A percentile compares a stretch with the other conserved stretches of the same genome.
Conservation (phyloP, 2,329 filamentous ascomycete genomes). For the Exophiala alcalophila region DNA sequence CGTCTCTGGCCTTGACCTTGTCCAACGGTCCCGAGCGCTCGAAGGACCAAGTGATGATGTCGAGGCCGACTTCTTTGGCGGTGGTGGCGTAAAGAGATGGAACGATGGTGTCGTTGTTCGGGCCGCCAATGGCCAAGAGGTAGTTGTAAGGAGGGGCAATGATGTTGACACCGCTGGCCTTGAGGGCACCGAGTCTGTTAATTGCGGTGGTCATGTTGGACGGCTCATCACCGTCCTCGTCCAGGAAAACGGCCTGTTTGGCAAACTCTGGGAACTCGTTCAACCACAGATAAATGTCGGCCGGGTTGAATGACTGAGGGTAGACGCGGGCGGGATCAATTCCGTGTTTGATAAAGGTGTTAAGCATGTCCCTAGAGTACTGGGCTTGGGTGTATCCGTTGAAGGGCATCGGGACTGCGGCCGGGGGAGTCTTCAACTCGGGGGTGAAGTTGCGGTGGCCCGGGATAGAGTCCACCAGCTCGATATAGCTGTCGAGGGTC, state of each 20-base stretch:
- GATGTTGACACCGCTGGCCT: conserved; percentile 58
- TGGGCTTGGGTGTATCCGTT: conserved; percentile 61
- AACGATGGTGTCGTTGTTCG: conserved; percentile 52
- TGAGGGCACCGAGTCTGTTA: conserved; percentile 55
- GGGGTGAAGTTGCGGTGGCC: conserved; percentile 58
- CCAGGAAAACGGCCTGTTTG: conserved; percentile 62
- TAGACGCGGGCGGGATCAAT: conserved; percentile 57
- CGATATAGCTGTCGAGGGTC: conserved; percentile 61
- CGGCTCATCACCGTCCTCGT: conserved; percentile 57
- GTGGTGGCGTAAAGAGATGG: conserved; percentile 61
- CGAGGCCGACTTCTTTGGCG: conserved; percentile 60
- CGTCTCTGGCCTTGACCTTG: conserved; percentile 48
- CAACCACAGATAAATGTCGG: conserved; percentile 66
- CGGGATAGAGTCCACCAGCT: conserved; percentile 56
- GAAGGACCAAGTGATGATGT: conserved; percentile 67
- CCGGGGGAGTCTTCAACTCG: conserved; percentile 63
- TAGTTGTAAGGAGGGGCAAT: conserved; percentile 63
- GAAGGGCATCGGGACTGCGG: conserved; percentile 67
- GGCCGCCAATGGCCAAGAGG: conserved; percentile 52
- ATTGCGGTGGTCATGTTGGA: conserved; percentile 55
- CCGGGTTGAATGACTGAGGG: conserved; percentile 64
- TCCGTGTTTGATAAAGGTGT: conserved; percentile 55
- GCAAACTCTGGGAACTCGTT: conserved; percentile 59
- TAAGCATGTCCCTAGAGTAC: conserved; percentile 64
- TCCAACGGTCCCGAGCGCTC: conserved; percentile 63